Evolutionary conservation across 2,329 filamentous ascomycete genomes (phyloP), one percentile per base, ranked within the genome.

Genomic region (Colletotrichum echinochloae): DNA sequence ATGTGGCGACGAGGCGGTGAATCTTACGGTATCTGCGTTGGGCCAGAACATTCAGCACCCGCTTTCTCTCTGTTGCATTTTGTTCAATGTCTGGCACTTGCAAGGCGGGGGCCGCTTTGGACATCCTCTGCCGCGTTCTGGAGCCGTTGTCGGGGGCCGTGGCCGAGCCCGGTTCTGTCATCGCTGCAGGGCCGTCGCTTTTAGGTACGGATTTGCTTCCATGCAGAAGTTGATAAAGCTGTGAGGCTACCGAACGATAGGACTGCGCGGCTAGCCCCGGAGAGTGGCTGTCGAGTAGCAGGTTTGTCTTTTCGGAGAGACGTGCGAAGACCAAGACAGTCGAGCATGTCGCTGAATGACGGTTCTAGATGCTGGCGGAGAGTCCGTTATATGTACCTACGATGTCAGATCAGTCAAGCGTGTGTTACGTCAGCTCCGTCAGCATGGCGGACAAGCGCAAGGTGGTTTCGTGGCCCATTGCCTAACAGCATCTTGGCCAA

Each of bases 41-140:
- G 1, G 87, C 86, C 44, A 89, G 76, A 12, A 88, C 84, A 65
- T 88, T 88, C 28, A 88, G 72, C 1, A 87, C 80, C 14, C 86
- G 80, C 75, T 88, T 89, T 28, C 87, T 80, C 76, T 88, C 86
- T 3, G 82, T 79, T 1, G 86, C 83, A 77, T 88, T 81, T 28
- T 87, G 79, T 6, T 85, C 82, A 23, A 86, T 85, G 59, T 85
- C 75, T 6, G 86, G 85, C 8, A 87, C 80, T 1, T 79, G 77
- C 8, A 87, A 76, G 3, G 75, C n/a, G 6, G 81, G 78, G 2
- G 82, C 79, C 23, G 81, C 70, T 73, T 85, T 86, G 71, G 80
- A 76, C 12, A 77, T 70, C 46, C 83, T 74, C 66, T 86, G 84
- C 52, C 84, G 76, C 28, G 79, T 65, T 37, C 54, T 70, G 23